Evolutionary conservation across 192 early-diverging fungal genomes (phyloP), one percentile per base, ranked within the genome.

Genomic region (Coemansia sp.): DNA sequence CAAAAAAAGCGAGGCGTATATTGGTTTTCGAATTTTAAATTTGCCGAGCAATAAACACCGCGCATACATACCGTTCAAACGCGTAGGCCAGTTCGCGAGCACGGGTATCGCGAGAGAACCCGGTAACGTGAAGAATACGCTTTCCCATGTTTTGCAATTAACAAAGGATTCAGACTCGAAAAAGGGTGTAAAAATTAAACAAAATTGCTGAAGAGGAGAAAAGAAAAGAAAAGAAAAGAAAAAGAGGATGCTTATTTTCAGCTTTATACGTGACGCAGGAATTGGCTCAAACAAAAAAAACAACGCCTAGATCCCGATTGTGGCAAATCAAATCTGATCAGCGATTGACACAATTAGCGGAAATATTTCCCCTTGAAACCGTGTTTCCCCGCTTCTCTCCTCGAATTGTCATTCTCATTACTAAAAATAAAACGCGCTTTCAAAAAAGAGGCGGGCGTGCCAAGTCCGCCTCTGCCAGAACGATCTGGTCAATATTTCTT

Each of bases 21-120:
- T 25, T 25, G 22, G 22, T 25, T 25, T 25, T 25, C 22, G 22
- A 25, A 25, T 25, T 25, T 25, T 25, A 25, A 25, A 17, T 8
- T 17, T 1, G 42, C 11, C 8, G 17, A 14, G 17, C 17, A 45
- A 45, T 8, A 45, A 45, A 17, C 42, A 45, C 42, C 42, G 17
- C 17, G 32, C n/a, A 18, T 20, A 58, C 56, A 34, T 87, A 95
- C 93, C 94, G 86, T 77, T 97, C 96, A 77, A 97, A 97, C 51
- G 95, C 96, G 70, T 94, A 92, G 17, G 94, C 96, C 28, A 97
- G 87, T 68, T 97, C 94, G 82, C 89, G 90, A 25, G 96, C 96
- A 58, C 96, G 89, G 33, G 89, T 90, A 52, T 86, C 83, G 45
- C 84, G 72, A 33, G 85, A 72, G 75, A 97, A 92, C 33, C 94